Conservation (phyloP, 305 asterid genomes). For the Vinca major region DNA sequence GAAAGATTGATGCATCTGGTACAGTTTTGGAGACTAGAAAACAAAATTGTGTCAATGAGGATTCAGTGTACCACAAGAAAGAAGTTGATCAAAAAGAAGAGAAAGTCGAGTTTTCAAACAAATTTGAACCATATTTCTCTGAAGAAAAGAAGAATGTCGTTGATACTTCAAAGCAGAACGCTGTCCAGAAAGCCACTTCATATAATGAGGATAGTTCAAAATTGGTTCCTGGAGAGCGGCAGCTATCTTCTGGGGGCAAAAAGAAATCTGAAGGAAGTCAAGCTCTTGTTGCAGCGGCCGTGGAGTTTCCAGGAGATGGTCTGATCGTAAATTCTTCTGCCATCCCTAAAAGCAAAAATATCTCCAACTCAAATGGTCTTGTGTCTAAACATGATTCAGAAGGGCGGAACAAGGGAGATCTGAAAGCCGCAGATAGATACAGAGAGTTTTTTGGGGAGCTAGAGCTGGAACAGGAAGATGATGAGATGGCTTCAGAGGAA, state of each 20-base stretch:
- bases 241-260: slow-evolving; percentile 36
- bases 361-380: slow-evolving; percentile 26
- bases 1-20: slow-evolving; percentile 32
- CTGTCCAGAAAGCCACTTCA: slow-evolving; percentile 38
- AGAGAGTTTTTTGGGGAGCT: slow-evolving; percentile 35
- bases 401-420: slow-evolving; percentile 40
- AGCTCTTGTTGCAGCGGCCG: slow-evolving; percentile 28
- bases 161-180: slow-evolving; percentile 29
- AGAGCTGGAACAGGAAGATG: slow-evolving; percentile 34
- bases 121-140: slow-evolving; percentile 29
- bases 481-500: slow-evolving; percentile 24
- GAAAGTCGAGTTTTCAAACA: slow-evolving; percentile 29
- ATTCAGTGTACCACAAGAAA: slow-evolving; percentile 30
- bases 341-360: slow-evolving; percentile 40
- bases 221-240: slow-evolving; percentile 31
- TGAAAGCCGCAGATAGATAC: slow-evolving; percentile 33
- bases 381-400: slow-evolving; percentile 33
- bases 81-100: slow-evolving; percentile 27
- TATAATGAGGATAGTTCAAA: slow-evolving; percentile 33
- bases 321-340: slow-evolving; percentile 35
- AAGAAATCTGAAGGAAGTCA: slow-evolving; percentile 43
- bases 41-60: slow-evolving; percentile 23
- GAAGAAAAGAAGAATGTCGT: slow-evolving; percentile 37
- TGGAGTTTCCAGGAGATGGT: slow-evolving; percentile 30
- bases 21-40: slow-evolving; percentile 33